Evolutionary conservation across 495 filamentous ascomycete species (phyloP), one percentile per base, ranked within the genome.

Genomic region (Penicillium herquei): DNA sequence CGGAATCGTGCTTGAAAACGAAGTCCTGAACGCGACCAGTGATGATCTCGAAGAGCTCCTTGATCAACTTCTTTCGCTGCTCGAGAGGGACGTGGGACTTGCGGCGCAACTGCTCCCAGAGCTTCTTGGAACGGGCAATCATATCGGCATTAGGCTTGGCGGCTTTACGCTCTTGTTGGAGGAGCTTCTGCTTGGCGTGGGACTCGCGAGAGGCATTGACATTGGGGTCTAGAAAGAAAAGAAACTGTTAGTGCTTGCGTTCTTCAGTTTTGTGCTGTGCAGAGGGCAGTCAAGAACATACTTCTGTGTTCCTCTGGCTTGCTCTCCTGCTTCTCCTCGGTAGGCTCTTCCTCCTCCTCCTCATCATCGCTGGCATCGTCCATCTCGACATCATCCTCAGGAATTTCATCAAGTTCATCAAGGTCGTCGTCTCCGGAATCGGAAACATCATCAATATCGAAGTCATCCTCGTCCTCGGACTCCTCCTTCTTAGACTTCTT

Each of bases 1-100:
- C 94, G 9, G 92, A 89, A 65, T 99, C 95, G 70, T 99, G 95
- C 78, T 98, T 99, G 76, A 99, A 88, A 21, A 96, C 93, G 57
- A 96, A 96, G 46, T 97, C 95, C 66, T 90, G 91, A 62, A 98
- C 86, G 14, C 86, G 81, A 17, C 91, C 92, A 6, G 88, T 95
- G 63, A 96, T 88, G 61, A 98, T 92, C 47, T 85, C 83, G 69
- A 92, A 96, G 6, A 98, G 80, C 76, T 98, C 92, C 18, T 83
- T 82, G 33, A 98, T 87, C 16, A 98, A 81, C 68, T 86, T 81
- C 69, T 93, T 89, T 50, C 95, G 80, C 70, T 98, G 91, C 39
- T 91, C 89, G 52, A 81, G 79, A 14, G 90, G 87, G 1, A 97
- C 89, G 62, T 96, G 90, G 8, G 91, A 95, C 71, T 96, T 96